These are phyloP conservation scores for Ganoderma sp. DNA, from an alignment of 1,284 basidiomycete genomes.

Conservation along the genomic window DNA sequence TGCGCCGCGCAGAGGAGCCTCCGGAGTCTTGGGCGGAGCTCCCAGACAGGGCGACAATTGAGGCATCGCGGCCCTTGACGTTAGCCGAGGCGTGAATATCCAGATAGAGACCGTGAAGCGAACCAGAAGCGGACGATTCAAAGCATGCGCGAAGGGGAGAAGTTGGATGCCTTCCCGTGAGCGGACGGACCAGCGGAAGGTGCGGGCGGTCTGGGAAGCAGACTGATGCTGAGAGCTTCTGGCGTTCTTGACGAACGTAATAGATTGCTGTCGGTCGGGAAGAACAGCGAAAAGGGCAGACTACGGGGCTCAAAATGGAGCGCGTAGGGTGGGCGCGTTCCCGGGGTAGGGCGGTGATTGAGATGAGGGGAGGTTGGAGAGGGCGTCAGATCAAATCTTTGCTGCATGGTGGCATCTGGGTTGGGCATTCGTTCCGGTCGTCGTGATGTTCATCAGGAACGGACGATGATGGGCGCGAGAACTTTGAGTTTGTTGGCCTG, in stretches of 20 bases:
- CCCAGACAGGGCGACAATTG: slow-evolving; percentile 1
- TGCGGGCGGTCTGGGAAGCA: neutral
- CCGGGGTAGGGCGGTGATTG: slow-evolving; percentile 16
- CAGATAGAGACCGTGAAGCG: neutral
- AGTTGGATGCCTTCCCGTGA: neutral
- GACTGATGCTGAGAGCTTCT: neutral
- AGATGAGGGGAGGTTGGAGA: slow-evolving; percentile 16
- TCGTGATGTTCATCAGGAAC: slow-evolving; percentile 30
- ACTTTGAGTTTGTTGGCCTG: slow-evolving; percentile 25
- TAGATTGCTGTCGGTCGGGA: neutral
- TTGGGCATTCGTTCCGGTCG: slow-evolving; percentile 21
- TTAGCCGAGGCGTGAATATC: neutral
- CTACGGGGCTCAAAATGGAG: neutral
- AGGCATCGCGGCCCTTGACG: neutral
- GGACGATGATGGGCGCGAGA: slow-evolving; percentile 26
- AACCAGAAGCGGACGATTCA: neutral
- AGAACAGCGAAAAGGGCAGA: neutral
- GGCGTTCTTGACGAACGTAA: neutral
- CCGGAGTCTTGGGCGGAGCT: slow-evolving; percentile 6
- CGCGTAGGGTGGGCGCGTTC: neutral
- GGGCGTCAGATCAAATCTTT: slow-evolving; percentile 14
- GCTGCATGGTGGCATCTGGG: slow-evolving; percentile 21
- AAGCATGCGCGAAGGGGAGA: neutral
- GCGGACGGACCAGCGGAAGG: neutral
- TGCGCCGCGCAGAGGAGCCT: neutral